Percentiles rank a stretch among this genome's conserved stretches.
Evolutionary conservation across 2,329 filamentous ascomycete genomes (phyloP).

Genomic region (Cladosporium sp.): DNA sequence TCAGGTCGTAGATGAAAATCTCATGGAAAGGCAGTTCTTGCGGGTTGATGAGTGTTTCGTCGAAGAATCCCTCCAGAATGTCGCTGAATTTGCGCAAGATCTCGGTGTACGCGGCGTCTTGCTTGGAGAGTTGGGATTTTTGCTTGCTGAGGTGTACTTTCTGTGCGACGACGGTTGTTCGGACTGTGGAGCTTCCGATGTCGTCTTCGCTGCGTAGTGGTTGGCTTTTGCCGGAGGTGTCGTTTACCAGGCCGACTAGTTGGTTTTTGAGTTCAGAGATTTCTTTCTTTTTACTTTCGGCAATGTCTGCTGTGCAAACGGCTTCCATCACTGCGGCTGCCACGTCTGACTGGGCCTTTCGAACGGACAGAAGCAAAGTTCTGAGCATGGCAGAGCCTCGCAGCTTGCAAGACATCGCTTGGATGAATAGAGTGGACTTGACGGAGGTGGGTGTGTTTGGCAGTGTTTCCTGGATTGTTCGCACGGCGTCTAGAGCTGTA

Average conservation of each 20-base stretch:
- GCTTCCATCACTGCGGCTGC: slow-evolving; percentile 39
- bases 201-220: slow-evolving; percentile 70
- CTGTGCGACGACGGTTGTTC: slow-evolving; percentile 75
- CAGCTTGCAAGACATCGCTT: slow-evolving; percentile 55
- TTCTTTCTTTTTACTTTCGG: not conserved
- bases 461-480: slow-evolving; percentile 34
- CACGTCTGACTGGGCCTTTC: slow-evolving; percentile 55
- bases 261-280: slow-evolving; percentile 14
- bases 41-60: slow-evolving; percentile 43
- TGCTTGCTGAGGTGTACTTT: slow-evolving; percentile 76
- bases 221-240: slow-evolving; percentile 9
- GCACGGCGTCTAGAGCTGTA: slow-evolving; percentile 32
- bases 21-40: slow-evolving; percentile 60
- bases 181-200: slow-evolving; percentile 61
- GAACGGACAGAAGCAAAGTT: slow-evolving; percentile 54
- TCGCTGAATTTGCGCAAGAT: slow-evolving; percentile 56
- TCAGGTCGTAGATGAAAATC: slow-evolving; percentile 69
- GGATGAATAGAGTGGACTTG: slow-evolving; percentile 53
- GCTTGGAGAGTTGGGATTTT: slow-evolving; percentile 62
- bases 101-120: slow-evolving; percentile 66
- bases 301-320: slow-evolving; percentile 6
- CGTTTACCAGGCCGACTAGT: slow-evolving; percentile 22
- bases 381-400: slow-evolving; percentile 47
- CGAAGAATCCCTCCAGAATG: slow-evolving; percentile 46
- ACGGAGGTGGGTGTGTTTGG: slow-evolving; percentile 33